phyloP scores from a whole-genome alignment of 1,139 yeast species.

The Scheffersomyces cryptocercus region DNA sequence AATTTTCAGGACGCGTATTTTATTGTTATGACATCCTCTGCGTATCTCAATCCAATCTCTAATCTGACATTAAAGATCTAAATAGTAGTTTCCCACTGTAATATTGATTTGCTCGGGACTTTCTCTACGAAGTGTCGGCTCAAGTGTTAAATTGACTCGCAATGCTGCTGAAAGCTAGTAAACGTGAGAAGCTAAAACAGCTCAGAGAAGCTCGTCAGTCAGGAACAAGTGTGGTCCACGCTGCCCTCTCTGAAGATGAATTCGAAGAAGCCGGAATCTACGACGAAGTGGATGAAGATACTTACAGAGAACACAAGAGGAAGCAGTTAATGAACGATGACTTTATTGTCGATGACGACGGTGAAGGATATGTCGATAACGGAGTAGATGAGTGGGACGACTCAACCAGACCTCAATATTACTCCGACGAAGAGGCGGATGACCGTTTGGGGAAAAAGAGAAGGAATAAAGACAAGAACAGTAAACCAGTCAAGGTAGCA shows the following conservation, averaged over 20 bases:
- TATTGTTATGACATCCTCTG: too few species aligned
- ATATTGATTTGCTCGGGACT: too few species aligned
- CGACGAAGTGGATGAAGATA: constrained; percentile 84
- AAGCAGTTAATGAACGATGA: constrained; percentile 84
- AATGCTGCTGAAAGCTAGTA: constrained; percentile 33
- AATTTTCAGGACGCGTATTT: too few species aligned
- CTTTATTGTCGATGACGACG: constrained; percentile 91
- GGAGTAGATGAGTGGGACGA: constrained; percentile 90
- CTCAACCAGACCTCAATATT: constrained; percentile 48
- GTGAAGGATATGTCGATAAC: constrained; percentile 86
- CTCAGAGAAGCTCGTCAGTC: constrained; percentile 43
- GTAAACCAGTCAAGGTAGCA: constrained; percentile 44
- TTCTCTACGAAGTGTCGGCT: too few species aligned
- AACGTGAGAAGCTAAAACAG: constrained; percentile 37
- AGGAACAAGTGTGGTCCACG: constrained; percentile 28
- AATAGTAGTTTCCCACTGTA: too few species aligned
- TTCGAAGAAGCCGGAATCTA: constrained; percentile 56
- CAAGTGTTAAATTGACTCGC: too few species aligned
- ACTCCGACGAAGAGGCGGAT: constrained; percentile 53
- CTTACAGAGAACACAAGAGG: constrained; percentile 74
- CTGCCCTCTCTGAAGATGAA: constrained; percentile 22
- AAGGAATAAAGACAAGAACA: constrained; percentile 21
- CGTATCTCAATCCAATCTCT: too few species aligned
- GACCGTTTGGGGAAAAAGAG: constrained; percentile 28
- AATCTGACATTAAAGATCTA: too few species aligned